These are phyloP conservation scores for Mollisiaceae sp. DNA, from an alignment of 2,329 filamentous ascomycete species.

Conservation along the genomic window DNA sequence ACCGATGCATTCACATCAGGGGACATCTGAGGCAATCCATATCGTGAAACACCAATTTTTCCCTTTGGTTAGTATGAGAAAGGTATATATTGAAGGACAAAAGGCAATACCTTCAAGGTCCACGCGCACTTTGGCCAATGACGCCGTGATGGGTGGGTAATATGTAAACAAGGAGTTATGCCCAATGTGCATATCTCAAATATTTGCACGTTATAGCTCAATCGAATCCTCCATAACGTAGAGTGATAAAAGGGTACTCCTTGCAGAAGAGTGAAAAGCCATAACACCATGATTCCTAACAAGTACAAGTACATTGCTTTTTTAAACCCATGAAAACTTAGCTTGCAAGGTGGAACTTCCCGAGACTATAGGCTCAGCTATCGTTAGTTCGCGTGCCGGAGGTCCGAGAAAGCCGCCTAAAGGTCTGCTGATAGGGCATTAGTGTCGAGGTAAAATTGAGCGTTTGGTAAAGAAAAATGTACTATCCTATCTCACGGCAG, in stretches of 20 bases:
- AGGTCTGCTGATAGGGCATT: background rate
- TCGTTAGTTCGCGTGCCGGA: background rate
- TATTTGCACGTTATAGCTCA: background rate
- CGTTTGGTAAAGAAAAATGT: background rate
- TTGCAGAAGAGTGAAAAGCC: background rate
- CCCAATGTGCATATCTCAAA: background rate
- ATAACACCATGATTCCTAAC: background rate
- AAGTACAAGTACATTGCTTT: background rate
- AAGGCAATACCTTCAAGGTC: too few species aligned
- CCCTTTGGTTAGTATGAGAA: too few species aligned
- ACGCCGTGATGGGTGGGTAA: too few species aligned
- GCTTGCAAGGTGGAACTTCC: background rate
- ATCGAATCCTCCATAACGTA: background rate
- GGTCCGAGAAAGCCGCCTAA: background rate
- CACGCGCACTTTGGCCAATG: too few species aligned
- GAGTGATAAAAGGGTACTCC: slow-evolving; percentile 1
- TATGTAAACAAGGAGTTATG: background rate
- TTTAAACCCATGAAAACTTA: background rate
- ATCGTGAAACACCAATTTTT: too few species aligned
- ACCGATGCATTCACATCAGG: background rate
- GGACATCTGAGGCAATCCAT: too few species aligned
- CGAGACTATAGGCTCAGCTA: background rate
- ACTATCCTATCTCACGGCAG: background rate
- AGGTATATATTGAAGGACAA: too few species aligned
- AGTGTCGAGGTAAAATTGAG: background rate